Conservation (phyloP, 2,329 filamentous ascomycete species). For the Botrytis aclada region DNA sequence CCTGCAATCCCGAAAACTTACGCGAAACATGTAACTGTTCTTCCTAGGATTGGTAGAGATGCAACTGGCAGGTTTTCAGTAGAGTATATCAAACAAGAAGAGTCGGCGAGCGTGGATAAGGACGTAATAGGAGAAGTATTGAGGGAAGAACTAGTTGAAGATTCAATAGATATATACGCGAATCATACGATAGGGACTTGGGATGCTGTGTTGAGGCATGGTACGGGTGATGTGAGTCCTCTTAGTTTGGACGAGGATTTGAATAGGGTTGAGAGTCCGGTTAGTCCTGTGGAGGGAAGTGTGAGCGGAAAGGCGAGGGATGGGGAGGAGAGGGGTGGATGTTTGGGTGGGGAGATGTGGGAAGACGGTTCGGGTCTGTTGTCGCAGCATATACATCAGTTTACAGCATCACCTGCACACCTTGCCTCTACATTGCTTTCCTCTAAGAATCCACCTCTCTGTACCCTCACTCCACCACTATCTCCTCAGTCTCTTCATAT, state of each 20-base stretch:
- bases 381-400: not conserved
- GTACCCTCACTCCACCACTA: not conserved
- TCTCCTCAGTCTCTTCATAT: not conserved
- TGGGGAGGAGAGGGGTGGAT: not conserved
- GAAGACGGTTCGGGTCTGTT: not conserved
- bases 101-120: not conserved
- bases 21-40: not conserved
- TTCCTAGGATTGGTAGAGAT: constrained; percentile 1
- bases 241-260: not conserved
- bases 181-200: not conserved
- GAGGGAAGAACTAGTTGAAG: not conserved
- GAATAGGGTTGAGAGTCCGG: not conserved
- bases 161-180: not conserved
- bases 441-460: not conserved
- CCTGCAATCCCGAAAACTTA: not conserved
- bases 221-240: not conserved
- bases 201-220: not conserved
- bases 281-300: not conserved
- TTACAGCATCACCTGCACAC: not conserved
- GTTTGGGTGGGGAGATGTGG: not conserved
- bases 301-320: not conserved
- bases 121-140: not conserved
- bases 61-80: not conserved
- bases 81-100: not conserved
- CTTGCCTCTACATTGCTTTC: not conserved